Conservation (phyloP, 495 filamentous ascomycete species). For the Lindgomyces ingoldianus region DNA sequence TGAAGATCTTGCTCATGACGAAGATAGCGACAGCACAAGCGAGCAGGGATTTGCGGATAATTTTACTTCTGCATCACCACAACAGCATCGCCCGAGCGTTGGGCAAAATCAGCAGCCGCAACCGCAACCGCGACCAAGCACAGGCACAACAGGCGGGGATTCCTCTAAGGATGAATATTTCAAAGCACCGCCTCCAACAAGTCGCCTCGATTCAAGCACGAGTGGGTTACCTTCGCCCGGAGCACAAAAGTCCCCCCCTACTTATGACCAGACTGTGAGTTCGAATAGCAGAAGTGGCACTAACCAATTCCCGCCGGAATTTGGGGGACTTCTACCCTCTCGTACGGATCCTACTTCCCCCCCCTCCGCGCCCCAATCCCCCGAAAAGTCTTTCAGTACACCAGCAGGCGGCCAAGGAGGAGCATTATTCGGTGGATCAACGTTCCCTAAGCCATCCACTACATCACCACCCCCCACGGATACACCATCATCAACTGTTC, state of each 20-base stretch:
- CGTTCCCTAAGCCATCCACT: conserved; percentile 26
- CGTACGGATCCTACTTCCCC: conserved; percentile 54
- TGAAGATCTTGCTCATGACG: conserved; percentile 71
- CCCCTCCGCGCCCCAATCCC: conserved; percentile 35
- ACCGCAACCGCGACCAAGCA: conserved; percentile 19
- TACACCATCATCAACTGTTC: conserved; percentile 40
- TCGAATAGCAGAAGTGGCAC: conserved; percentile 41
- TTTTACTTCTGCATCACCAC: conserved; percentile 73
- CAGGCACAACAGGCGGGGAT: conserved; percentile 1
- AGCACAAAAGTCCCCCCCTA: conserved; percentile 66
- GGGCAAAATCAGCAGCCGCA: conserved; percentile 37
- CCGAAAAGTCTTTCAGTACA: conserved; percentile 38
- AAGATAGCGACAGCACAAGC: conserved; percentile 76
- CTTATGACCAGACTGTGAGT: conserved; percentile 57
- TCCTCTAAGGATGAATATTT: conserved; percentile 13
- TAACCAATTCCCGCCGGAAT: conserved; percentile 61
- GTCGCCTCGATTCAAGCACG: conserved; percentile 34
- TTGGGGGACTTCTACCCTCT: conserved; percentile 63
- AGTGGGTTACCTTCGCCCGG: conserved; percentile 53
- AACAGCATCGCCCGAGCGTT: conserved; percentile 43
- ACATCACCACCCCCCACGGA: conserved; percentile 37
- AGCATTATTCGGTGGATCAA: conserved; percentile 38
- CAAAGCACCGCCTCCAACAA: conserved; percentile 25
- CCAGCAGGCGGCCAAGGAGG: conserved; percentile 35
- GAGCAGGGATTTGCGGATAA: conserved; percentile 89